Conservation (phyloP, 2,329 filamentous ascomycete genomes). For the Verticillium tricorpus region DNA sequence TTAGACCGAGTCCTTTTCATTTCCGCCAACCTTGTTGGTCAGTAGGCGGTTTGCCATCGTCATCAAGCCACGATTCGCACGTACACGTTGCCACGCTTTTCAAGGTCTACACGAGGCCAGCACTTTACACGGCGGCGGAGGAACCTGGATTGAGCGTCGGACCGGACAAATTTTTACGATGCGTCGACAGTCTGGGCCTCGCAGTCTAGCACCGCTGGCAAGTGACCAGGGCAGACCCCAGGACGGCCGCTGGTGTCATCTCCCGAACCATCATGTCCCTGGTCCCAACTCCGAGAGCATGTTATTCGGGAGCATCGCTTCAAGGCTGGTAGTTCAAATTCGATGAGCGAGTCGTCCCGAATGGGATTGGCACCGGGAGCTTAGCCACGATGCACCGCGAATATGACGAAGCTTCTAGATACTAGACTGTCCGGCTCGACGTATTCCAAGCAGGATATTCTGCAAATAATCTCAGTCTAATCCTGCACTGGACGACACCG, state of each 20-base stretch:
- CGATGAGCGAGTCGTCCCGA: neutral
- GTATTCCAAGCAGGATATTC: neutral
- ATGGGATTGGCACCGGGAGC: neutral
- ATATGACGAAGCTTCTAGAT: neutral
- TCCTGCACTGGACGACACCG: neutral
- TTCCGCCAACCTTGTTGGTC: neutral
- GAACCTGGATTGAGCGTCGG: neutral
- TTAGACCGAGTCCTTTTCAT: neutral
- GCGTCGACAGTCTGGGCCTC: neutral
- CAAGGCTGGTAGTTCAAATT: neutral
- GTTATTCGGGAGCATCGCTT: neutral
- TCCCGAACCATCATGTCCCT: neutral
- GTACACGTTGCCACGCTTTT: neutral
- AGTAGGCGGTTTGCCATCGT: neutral
- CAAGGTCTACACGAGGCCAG: neutral
- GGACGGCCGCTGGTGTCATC: neutral
- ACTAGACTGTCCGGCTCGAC: neutral
- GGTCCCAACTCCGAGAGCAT: neutral
- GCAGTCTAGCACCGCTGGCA: neutral
- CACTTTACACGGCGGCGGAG: neutral
- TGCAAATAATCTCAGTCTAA: neutral
- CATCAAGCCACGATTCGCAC: neutral
- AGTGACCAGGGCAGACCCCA: neutral
- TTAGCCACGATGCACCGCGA: neutral
- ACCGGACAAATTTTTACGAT: neutral